Evolutionary conservation across 805 yeast genomes (phyloP).

Genomic region (Candida dajiaensis): DNA sequence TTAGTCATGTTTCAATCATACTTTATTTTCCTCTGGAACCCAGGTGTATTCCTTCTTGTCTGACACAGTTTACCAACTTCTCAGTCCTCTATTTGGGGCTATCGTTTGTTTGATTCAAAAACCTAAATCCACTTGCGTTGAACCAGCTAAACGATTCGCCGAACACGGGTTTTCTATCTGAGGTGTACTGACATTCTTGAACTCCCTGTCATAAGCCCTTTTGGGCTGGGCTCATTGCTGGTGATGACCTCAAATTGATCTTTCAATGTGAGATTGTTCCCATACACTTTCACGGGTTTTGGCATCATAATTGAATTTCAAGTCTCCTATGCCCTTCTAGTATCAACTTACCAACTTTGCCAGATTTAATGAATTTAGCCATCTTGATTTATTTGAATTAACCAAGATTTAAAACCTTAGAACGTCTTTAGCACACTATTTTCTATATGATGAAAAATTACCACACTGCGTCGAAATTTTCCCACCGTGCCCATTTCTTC

Average conservation of each 20-base stretch:
- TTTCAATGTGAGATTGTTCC: background rate
- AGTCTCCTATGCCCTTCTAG: background rate
- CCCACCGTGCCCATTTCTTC: constrained; percentile 15
- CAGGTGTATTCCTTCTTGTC: too few species aligned
- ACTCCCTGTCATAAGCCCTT: background rate
- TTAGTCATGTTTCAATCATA: too few species aligned
- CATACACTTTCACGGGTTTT: background rate
- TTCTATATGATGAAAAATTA: constrained; percentile 17
- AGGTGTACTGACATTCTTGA: background rate
- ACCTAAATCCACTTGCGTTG: too few species aligned
- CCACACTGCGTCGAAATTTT: constrained; percentile 18
- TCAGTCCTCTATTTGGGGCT: too few species aligned
- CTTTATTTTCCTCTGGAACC: too few species aligned
- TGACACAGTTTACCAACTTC: too few species aligned
- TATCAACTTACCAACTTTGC: constrained; percentile 76
- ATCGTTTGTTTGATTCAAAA: too few species aligned
- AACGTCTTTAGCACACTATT: background rate
- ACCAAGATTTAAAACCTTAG: background rate
- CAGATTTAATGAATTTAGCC: constrained; percentile 99
- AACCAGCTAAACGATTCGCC: too few species aligned
- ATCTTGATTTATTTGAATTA: constrained; percentile 36
- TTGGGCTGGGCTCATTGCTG: background rate
- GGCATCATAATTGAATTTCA: background rate
- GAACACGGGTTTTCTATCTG: too few species aligned
- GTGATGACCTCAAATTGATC: background rate